Evolutionary conservation across 2,329 filamentous ascomycete genomes (phyloP), one percentile per base, ranked within the genome.

Genomic region (Chlorencoelia australis): DNA sequence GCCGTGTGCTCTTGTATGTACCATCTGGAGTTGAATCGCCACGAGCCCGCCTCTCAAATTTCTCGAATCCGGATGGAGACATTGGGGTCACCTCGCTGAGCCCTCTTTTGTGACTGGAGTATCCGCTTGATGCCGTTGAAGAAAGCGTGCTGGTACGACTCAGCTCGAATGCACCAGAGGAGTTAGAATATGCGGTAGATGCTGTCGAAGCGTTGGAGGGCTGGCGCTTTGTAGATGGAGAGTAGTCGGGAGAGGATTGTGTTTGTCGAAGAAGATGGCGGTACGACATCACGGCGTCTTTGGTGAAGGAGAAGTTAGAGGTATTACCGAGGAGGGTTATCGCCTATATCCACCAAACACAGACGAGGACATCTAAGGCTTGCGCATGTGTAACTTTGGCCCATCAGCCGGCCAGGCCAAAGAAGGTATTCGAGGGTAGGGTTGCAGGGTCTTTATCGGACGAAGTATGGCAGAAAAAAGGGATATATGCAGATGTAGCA

Each of bases 1-100:
- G 81, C 35, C 86, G 79, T 42, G 82, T 72, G 47, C 71, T 79
- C 47, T 73, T 75, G 54, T 86, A 88, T 44, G 79, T 67, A 48
- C 73, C 76, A 21, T 76, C 74, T n/a, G 74, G 67, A 43, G 62
- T 70, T 22, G 56, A 53, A 27, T 64, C 59, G 39, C 60, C 43
- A 24, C 49, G 57, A 7, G 55, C 60, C 57, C 40, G 51, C 17
- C 32, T 59, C 61, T 48, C 64, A 60, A 35, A 64, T 58, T 66
- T 62, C 54, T 68, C 58, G 59, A 66, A 55, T 40, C 61, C 61
- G 47, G 69, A 61, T 41, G 66, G 60, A 48, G 68, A 56, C 53
- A 76, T 69, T 28, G 67, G 66, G 41, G 69, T 69, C 39, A 72
- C 72, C 65, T 91, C 83, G 61, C 83, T 89, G 58, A 78, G 71